These are phyloP conservation scores for Gracilaria caudata DNA, from an alignment of 23 red algal species.

Conservation along the genomic window DNA sequence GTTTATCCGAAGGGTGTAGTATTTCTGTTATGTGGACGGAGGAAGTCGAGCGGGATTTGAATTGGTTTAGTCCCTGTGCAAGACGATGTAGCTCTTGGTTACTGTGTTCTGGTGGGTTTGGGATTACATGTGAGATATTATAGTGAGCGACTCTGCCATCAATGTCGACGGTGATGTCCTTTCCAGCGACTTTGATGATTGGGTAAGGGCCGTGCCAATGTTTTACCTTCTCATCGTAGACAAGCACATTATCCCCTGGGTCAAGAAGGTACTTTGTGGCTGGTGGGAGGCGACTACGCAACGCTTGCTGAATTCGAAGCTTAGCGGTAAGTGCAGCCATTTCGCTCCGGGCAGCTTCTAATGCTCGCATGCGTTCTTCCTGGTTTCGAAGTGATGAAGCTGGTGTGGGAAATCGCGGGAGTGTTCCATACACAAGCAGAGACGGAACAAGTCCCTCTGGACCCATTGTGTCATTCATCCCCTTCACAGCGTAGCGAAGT, in stretches of 20 bases:
- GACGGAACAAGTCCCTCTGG: constrained; percentile 50
- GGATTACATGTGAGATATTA: constrained; percentile 34
- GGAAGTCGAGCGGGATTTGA: neutral
- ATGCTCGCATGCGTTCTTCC: constrained; percentile 7
- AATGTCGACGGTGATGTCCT: neutral
- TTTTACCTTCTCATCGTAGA: neutral
- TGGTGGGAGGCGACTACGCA: neutral
- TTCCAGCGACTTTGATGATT: neutral
- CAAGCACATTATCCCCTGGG: neutral
- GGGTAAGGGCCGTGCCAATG: neutral
- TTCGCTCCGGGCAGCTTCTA: constrained; percentile 14
- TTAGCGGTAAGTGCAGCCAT: constrained; percentile 2
- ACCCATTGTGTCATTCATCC: constrained; percentile 42
- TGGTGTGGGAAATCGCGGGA: constrained; percentile 10
- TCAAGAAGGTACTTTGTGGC: neutral
- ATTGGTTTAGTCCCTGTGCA: neutral
- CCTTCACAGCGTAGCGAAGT: constrained; percentile 20
- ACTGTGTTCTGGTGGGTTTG: neutral
- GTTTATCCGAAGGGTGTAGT: neutral
- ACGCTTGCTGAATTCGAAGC: constrained; percentile 1
- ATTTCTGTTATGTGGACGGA: constrained; percentile 14
- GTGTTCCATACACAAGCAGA: constrained; percentile 28
- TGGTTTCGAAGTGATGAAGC: neutral
- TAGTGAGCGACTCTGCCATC: neutral
- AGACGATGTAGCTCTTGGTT: neutral